A percentile compares a stretch with the other conserved stretches of the same genome.
Evolutionary conservation across 495 filamentous ascomycete genomes (phyloP).

Genomic region (Trichoderma asperelloides): DNA sequence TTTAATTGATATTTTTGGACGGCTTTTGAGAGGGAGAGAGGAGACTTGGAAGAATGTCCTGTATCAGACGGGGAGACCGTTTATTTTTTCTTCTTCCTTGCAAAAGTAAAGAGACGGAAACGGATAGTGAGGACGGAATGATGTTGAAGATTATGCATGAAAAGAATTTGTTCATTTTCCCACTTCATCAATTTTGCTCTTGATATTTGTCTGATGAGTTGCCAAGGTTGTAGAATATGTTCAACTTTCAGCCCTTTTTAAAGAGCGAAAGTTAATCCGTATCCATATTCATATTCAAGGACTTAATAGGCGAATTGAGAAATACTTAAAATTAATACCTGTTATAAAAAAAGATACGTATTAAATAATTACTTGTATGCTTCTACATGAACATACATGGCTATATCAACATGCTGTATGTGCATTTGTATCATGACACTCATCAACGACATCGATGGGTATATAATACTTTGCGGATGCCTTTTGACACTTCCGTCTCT

Average conservation of each 20-base stretch:
- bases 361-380: background rate
- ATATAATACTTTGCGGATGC: background rate
- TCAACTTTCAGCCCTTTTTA: no score
- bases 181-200: background rate
- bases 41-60: background rate
- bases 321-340: no score
- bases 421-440: background rate
- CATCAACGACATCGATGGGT: background rate
- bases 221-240: background rate
- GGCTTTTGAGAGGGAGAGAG: background rate
- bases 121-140: background rate
- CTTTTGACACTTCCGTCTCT: background rate
- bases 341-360: background rate
- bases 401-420: background rate
- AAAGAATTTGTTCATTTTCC: background rate
- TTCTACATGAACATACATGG: background rate
- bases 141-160: background rate
- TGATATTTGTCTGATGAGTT: background rate
- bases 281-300: no score
- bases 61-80: background rate
- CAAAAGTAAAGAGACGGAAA: background rate
- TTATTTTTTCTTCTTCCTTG: background rate
- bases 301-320: no score
- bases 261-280: no score
- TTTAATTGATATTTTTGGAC: background rate